phyloP scores from a whole-genome alignment of 164 flowering plant genomes.

The Sextonia rubra region DNA sequence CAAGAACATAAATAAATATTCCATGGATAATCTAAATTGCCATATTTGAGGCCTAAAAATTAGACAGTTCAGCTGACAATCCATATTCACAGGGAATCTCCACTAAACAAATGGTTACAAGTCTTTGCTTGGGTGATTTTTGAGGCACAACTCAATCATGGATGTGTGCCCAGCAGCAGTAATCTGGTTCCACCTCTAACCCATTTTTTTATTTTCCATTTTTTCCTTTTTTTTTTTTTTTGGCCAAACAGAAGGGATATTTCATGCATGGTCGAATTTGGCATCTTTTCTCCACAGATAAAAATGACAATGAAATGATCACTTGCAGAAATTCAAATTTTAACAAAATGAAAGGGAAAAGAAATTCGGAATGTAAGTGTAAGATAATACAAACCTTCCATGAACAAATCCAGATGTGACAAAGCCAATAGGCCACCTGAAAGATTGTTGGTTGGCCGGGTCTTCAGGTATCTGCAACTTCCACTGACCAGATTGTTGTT shows the following conservation, averaged over 20 bases:
- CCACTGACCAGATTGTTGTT: conserved; percentile 58
- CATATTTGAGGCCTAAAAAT: too few relatives aligned
- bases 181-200: background rate
- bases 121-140: too few relatives aligned
- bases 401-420: conserved; percentile 84
- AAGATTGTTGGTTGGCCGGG: conserved; percentile 32
- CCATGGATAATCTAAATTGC: too few relatives aligned
- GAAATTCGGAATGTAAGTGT: background rate
- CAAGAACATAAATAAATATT: too few relatives aligned
- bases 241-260: too few relatives aligned
- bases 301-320: background rate
- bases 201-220: too few relatives aligned
- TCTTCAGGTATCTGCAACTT: conserved; percentile 52
- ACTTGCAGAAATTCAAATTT: background rate
- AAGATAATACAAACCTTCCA: conserved; percentile 56
- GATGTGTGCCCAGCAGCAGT: background rate
- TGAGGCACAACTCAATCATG: background rate
- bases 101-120: too few relatives aligned
- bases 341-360: too few relatives aligned
- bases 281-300: background rate
- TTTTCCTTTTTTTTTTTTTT: too few relatives aligned
- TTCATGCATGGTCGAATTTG: background rate
- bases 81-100: too few relatives aligned
- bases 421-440: conserved; percentile 80
- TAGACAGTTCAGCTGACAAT: too few relatives aligned